Evolutionary conservation across 2,329 filamentous ascomycete species (phyloP).

Genomic region (Aspergillus sergii): DNA sequence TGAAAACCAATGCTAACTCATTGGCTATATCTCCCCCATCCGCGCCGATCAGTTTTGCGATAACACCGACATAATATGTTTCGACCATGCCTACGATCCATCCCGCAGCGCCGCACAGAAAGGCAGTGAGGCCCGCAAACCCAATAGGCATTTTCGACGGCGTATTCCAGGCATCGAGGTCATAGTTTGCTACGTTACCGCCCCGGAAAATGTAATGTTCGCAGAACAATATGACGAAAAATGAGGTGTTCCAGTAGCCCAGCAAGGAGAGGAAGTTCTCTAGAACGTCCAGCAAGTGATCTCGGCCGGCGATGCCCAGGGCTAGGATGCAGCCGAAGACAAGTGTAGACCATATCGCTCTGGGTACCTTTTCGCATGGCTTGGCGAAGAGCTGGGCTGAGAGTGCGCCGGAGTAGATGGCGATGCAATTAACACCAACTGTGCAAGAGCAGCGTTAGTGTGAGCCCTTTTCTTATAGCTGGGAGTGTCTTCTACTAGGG

Average conservation of each 20-base stretch:
- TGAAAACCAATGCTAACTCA: slow-evolving; percentile 56
- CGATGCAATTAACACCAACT: slow-evolving; percentile 52
- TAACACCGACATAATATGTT: slow-evolving; percentile 56
- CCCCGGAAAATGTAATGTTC: slow-evolving; percentile 55
- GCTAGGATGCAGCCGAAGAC: slow-evolving; percentile 51
- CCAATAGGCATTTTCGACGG: slow-evolving; percentile 49
- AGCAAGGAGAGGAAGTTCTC: slow-evolving; percentile 53
- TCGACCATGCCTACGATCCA: slow-evolving; percentile 63
- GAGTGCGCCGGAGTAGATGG: slow-evolving; percentile 42
- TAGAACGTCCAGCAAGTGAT: slow-evolving; percentile 49
- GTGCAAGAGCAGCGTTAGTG: not conserved
- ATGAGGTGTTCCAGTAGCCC: slow-evolving; percentile 55
- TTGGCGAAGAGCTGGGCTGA: slow-evolving; percentile 46
- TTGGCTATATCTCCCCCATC: slow-evolving; percentile 56
- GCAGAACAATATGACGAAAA: slow-evolving; percentile 51
- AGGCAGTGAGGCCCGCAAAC: slow-evolving; percentile 47
- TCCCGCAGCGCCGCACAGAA: slow-evolving; percentile 48
- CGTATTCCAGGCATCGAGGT: slow-evolving; percentile 54
- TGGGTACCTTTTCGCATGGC: slow-evolving; percentile 48
- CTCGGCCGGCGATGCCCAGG: slow-evolving; percentile 47
- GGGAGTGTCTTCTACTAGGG: not conserved
- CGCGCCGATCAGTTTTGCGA: slow-evolving; percentile 49
- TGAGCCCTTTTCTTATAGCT: not conserved
- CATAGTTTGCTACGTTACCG: slow-evolving; percentile 47
- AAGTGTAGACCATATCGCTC: slow-evolving; percentile 52